Conservation (phyloP, 768 basidiomycete species). For the Inosperma sp. region DNA sequence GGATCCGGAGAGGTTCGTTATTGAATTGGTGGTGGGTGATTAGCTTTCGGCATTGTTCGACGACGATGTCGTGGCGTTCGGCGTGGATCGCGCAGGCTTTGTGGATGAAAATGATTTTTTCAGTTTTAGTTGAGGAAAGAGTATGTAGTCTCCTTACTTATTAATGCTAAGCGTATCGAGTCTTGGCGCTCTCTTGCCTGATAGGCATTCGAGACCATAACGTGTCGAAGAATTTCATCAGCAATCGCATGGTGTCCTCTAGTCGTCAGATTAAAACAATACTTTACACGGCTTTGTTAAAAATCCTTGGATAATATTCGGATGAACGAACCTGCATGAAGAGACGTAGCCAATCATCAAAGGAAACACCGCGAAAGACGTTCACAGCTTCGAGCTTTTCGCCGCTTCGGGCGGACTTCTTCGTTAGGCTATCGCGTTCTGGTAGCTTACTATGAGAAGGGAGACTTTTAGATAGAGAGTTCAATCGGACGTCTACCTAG, state of each 20-base stretch:
- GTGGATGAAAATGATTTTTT: conserved; percentile 3
- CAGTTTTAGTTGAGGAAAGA: not conserved
- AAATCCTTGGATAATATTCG: not conserved
- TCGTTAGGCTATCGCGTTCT: conserved; percentile 57
- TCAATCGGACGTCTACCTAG: conserved; percentile 44
- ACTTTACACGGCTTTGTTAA: conserved; percentile 42
- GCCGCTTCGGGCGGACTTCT: conserved; percentile 41
- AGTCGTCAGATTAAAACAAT: conserved; percentile 64
- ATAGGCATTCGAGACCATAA: conserved; percentile 71
- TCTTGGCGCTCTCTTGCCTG: conserved; percentile 57
- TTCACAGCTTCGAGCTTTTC: conserved; percentile 45
- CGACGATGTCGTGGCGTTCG: conserved; percentile 50
- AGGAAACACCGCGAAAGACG: conserved; percentile 74
- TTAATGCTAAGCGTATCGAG: conserved; percentile 68
- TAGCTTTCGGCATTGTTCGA: conserved; percentile 75
- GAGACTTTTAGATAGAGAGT: not conserved
- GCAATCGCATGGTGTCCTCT: conserved; percentile 61
- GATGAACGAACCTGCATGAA: conserved; percentile 69
- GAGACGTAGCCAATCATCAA: conserved; percentile 80
- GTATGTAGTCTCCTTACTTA: conserved; percentile 47
- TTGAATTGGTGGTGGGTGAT: conserved; percentile 78
- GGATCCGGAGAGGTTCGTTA: conserved; percentile 77
- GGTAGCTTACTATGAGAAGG: not conserved
- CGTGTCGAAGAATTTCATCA: conserved; percentile 72
- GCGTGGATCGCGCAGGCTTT: conserved; percentile 70